Base-by-base conservation (phyloP, 2,329 filamentous ascomycete genomes). In the Leptographium procerum region DNA sequence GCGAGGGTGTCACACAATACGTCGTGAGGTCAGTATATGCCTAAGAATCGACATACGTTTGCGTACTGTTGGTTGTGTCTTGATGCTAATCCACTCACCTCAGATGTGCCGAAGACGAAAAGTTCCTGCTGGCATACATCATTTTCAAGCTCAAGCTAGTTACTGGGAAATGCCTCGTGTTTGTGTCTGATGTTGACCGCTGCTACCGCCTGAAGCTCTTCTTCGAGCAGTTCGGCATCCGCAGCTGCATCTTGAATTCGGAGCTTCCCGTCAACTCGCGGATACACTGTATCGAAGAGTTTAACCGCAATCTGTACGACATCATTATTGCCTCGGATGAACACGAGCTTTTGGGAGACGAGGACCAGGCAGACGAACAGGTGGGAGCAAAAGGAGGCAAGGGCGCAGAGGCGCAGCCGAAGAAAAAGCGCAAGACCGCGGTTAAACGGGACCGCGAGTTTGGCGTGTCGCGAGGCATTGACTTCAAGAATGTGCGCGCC, bases 281-380 rank as follows among this genome's bases (percentile, higher is more conserved):
- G 60, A 84, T 96, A 45, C 92, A 99, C 69, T 91, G 96, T 2
- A 92, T 99, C 3, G 88, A 97, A 66, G 91, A 97, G 70, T 99
- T 99, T 74, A 99, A 97, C 75, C 88, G 89, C 72, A 89, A 89
- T 57, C 85, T 97, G 8, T 99, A 99, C 77, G 92, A 99, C 66
- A 96, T 97, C 62, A 91, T 99, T 64, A 96, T 99, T 66, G 94
- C 94, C 1, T 91, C 90, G 0, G 94, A 99, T 52, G 70, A 72
- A 64, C 67, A 66, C 61, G 68, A 70, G 58, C 61, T 71, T 24
- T 65, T 72, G 57, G 68, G 67, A 1, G 64, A 65, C 11, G 71
- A 73, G 24, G 72, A 74, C 40, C 68, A 68, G 43, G 66, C 77
- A 65, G 68, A 75, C 66, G 70, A 79, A 71, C 67, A 76, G 72